Base-by-base conservation (phyloP, 192 early-diverging fungal species). In the Backusella liffmaniae region DNA sequence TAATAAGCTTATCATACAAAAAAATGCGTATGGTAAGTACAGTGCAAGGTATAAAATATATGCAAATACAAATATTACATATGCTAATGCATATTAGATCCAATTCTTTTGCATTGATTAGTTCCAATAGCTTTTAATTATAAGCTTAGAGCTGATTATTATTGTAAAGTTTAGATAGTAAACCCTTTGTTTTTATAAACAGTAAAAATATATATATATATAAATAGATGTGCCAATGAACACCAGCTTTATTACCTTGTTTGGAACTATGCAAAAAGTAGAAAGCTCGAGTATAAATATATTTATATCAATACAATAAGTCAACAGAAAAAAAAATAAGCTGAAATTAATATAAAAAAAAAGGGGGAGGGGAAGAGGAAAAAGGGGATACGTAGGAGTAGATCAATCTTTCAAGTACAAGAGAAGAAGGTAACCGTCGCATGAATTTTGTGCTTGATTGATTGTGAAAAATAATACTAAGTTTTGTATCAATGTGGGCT, bases 161-260 rank as follows among this genome's bases (percentile, higher is more conserved):
- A 49, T 62, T 62, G 13, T 29, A 62, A 62, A 62, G 8, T 13
- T 62, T 23, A 26, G 26, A 23, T 26, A 29, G 10, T 6, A 62
- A 62, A 62, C 56, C 56, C 56, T 62, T 62, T 26, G 29, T 62
- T 62, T 49, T 49, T 62, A 62, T 62, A 53, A 53, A 62, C 23
- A 62, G 56, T 62, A 29, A 26, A 13, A 29, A 62, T 4, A 10
- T 26, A 62, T 5, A 62, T 59, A 59, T 26, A 29, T 62, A 62
- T 9, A 62, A 29, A 62, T 29, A 29, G 23, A 62, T 29, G 12
- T 62, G 56, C 29, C 56, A 26, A 29, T 13, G 21, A 62, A 62
- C 56, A 62, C 0, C 56, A 4, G 56, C 29, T 59, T 59, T 59
- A 26, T 59, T 59, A 26, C 56, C 56, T 29, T 62, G 56, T 62